phyloP scores from a whole-genome alignment of 345 rosid genomes.

The Gossypium mustelinum region DNA sequence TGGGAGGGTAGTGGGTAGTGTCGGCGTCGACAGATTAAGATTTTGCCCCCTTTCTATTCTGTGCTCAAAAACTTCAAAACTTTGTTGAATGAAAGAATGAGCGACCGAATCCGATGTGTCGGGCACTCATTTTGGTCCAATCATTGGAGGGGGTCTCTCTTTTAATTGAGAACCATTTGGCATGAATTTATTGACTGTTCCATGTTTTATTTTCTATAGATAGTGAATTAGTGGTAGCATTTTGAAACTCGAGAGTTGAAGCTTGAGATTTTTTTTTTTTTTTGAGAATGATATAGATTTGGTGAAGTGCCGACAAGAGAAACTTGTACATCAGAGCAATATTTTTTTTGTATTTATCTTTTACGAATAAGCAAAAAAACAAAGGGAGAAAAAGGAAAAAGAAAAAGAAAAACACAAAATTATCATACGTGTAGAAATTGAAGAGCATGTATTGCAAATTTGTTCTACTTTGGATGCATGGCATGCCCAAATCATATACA shows the following conservation, averaged over 20 bases:
- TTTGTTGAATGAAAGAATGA: too few relatives aligned
- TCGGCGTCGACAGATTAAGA: not conserved
- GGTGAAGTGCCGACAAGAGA: not conserved
- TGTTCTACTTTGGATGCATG: not conserved
- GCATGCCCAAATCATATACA: constrained; percentile 1
- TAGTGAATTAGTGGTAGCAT: too few relatives aligned
- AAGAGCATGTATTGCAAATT: not conserved
- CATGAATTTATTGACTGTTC: not conserved
- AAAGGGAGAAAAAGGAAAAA: not conserved
- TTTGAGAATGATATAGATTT: not conserved
- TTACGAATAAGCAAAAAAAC: not conserved
- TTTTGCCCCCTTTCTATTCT: not conserved
- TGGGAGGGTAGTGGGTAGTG: too few relatives aligned
- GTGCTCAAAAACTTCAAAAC: too few relatives aligned
- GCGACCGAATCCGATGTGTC: not conserved
- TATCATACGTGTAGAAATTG: not conserved
- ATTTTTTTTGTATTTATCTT: not conserved
- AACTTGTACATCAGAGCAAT: too few relatives aligned
- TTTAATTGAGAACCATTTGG: not conserved
- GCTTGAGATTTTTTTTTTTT: not conserved
- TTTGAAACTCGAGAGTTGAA: not conserved
- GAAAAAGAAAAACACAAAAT: not conserved
- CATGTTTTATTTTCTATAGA: not conserved
- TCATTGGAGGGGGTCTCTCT: not conserved
- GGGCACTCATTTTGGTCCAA: not conserved